Evolutionary conservation across 306 rosid genomes (phyloP), one percentile per base, ranked within the genome.

Genomic region (Sphenostylis stenocarpa): DNA sequence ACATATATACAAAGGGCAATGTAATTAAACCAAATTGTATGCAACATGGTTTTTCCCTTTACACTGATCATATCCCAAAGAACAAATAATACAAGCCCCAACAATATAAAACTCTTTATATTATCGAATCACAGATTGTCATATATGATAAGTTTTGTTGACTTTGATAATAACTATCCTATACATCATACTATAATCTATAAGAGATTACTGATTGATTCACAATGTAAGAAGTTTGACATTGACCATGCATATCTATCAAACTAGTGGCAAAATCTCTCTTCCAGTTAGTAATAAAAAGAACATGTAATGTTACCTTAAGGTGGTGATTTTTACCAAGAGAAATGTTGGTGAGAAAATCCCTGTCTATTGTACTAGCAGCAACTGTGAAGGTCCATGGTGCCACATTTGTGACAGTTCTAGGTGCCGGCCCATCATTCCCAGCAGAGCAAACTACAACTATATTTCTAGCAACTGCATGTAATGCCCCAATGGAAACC

Each of bases 301-400:
- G 33, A 48, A 10, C 1, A 20, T 5, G 19, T 8, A 9, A 15
- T n/a, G 10, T 34, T 76, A 83, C 84, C 87, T 78, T 68, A 0
- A 79, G 45, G 26, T 52, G 45, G n/a, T 63, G 80, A 48, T 63
- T 67, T 70, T 80, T 58, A 36, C 85, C 86, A 23, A 91, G 81
- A 21, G 79, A 53, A 47, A 89, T 48, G 57, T 73, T 79, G 55
- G 55, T 82, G 7, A 63, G 4, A 51, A 91, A 85, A 2, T 82
- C 77, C 17, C 90, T 80, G 47, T 91, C 90, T 4, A 85, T 73
- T 0, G 97, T 86, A 75, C 92, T 83, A 17, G 97, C 92, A 34
- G 82, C 94, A 21, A 89, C 88, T 0, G 97, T 91, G 31, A 91
- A 12, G 19, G 86, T 23, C 97, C 97, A 91, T 0, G 94, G 97